phyloP scores from a whole-genome alignment of 2,329 filamentous ascomycete species.

The Penicillium sp. region DNA sequence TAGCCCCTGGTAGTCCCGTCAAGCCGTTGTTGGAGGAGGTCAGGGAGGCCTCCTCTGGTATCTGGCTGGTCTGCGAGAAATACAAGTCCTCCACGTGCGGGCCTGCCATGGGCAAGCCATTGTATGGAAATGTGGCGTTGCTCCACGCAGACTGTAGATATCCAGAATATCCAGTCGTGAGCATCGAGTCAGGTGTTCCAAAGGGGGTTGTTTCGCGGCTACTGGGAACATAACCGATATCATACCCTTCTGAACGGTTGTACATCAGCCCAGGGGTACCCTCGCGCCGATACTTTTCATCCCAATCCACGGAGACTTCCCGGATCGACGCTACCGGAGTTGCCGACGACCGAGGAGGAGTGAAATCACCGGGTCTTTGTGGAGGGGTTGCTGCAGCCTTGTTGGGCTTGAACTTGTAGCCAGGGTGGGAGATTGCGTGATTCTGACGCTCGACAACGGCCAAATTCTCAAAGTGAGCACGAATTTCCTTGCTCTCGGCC shows the following conservation, averaged over 20 bases:
- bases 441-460: conserved; percentile 77
- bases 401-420: conserved; percentile 89
- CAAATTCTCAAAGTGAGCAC: conserved; percentile 69
- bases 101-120: conserved; percentile 21
- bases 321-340: conserved; percentile 3
- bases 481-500: conserved; percentile 66
- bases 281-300: conserved; percentile 9
- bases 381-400: conserved; percentile 52
- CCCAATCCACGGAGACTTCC: conserved; percentile 33
- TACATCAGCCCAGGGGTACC: conserved; percentile 8
- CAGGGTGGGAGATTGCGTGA: conserved; percentile 77
- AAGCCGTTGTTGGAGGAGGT: conserved; percentile 31
- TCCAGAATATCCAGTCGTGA: conserved; percentile 8
- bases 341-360: conserved; percentile 11
- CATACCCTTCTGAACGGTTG: conserved; percentile 22
- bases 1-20: conserved; percentile 39
- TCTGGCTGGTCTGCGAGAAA: conserved; percentile 32
- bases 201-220: conserved; percentile 35
- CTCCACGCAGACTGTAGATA: conserved; percentile 48
- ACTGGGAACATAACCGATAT: conserved; percentile 21
- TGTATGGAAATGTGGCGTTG: conserved; percentile 46
- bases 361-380: conserved; percentile 12
- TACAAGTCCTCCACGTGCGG: conserved; percentile 40
- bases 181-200: conserved; percentile 21
- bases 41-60: conserved; percentile 26